phyloP scores from a whole-genome alignment of 1,284 basidiomycete genomes.

The Leccinum pachyderme region DNA sequence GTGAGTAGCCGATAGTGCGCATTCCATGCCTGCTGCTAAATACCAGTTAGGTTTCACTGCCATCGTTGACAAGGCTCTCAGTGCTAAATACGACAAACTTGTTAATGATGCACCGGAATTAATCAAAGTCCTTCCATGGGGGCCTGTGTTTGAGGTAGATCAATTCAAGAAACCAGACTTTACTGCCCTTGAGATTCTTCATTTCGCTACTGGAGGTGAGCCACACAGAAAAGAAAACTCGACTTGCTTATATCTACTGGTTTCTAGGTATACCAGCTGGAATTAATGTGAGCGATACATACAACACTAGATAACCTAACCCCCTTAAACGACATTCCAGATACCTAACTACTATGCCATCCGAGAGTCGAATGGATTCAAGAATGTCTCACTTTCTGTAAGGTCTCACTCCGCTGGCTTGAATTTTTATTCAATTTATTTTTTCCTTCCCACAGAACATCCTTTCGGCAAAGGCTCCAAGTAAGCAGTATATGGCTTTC shows the following conservation, averaged over 20 bases:
- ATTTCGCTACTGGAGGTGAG: constrained; percentile 77
- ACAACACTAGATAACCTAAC: not conserved
- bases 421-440: not conserved
- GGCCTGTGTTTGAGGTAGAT: constrained; percentile 78
- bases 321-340: constrained; percentile 33
- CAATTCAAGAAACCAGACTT: constrained; percentile 85
- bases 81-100: constrained; percentile 75
- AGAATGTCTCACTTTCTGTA: constrained; percentile 77
- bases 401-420: constrained; percentile 20
- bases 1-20: constrained; percentile 31
- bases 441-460: constrained; percentile 53
- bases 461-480: constrained; percentile 79
- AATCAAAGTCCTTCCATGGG: constrained; percentile 83
- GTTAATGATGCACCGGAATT: constrained; percentile 73
- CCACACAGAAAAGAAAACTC: not conserved
- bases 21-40: not conserved
- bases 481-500: constrained; percentile 37
- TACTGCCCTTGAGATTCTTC: constrained; percentile 75
- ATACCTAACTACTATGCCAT: constrained; percentile 83
- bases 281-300: constrained; percentile 59
- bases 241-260: not conserved
- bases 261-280: constrained; percentile 73
- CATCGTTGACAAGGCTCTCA: constrained; percentile 80
- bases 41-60: constrained; percentile 73
- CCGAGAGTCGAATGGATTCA: constrained; percentile 77